Percentiles rank a stretch among this genome's conserved stretches.
These are phyloP conservation scores for Russula olivacea DNA, from an alignment of 768 basidiomycete species.

Conservation along the genomic window DNA sequence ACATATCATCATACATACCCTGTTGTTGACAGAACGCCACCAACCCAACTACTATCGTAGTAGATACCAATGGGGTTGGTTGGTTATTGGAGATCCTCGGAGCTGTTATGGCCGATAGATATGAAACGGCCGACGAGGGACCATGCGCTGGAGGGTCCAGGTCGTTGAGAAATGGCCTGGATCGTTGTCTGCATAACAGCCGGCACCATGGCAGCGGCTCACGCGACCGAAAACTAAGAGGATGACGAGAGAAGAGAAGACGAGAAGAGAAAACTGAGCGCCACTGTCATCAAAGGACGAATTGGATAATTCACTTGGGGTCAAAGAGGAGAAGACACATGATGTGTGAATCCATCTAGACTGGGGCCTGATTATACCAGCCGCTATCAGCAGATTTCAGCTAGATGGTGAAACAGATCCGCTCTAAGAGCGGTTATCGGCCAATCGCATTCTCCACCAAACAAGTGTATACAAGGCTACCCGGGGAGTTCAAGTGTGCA, in stretches of 20 bases:
- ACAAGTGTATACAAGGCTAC: background rate
- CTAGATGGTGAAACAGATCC: background rate
- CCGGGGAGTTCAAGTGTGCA: background rate
- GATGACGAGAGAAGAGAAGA: constrained; percentile 1
- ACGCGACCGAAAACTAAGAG: background rate
- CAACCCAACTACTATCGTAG: background rate
- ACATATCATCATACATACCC: background rate
- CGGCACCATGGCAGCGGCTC: background rate
- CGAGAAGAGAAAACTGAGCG: background rate
- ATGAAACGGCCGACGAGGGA: background rate
- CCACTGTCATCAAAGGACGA: background rate
- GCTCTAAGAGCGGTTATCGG: background rate
- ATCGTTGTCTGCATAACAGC: background rate
- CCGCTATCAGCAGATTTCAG: background rate
- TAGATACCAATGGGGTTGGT: background rate
- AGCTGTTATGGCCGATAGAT: background rate
- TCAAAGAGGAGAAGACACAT: too few species aligned
- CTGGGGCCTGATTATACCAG: background rate
- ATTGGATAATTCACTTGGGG: too few species aligned
- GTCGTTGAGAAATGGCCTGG: background rate
- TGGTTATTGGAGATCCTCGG: background rate
- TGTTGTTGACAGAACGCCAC: background rate
- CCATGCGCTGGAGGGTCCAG: background rate
- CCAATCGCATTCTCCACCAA: constrained; percentile 8
- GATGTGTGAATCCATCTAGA: background rate